Base-by-base conservation (phyloP, 2,329 filamentous ascomycete genomes). In the Aureobasidium sp. region DNA sequence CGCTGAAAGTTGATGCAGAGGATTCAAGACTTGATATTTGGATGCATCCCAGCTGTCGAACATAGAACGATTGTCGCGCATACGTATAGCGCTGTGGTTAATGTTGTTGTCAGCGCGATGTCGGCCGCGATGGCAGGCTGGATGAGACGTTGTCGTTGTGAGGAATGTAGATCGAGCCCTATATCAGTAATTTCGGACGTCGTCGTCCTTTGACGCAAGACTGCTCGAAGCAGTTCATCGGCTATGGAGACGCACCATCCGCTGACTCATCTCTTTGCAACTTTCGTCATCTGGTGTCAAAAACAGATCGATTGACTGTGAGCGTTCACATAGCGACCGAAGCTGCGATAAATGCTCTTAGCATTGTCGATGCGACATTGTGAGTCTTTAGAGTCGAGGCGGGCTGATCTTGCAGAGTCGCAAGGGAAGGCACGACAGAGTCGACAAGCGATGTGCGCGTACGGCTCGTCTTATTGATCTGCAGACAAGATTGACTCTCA, bases 381-480 rank as follows among this genome's bases (percentile, higher is more conserved):
- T 14, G 29, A 36, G 31, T 27, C 12, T 34, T 11, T 14, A 12
- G 27, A 45, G 53, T 45, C 53, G n/a, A 44, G 37, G 14, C n/a
- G 15, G 8, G 20, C n/a, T 36, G 31, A 12, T 36, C n/a, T 22
- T 25, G 31, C 11, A 7, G 31, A 27, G 15, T 37, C 11, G 29
- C n/a, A 22, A 34, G 14, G 31, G 4, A 56, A 44, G 52, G 25
- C n/a, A n/a, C 39, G 39, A 44, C 25, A 37, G 22, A 45, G 14
- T 14, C n/a, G 31, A 37, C n/a, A 6, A 47, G 17, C 20, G 29
- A 36, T 44, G 29, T 58, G 41, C 53, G 52, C 52, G 11, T 56
- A 5, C 12, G n/a, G 39, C 29, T 57, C 53, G 47, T 57, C 29
- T 57, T 57, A 37, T 59, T 59, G 56, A 59, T 59, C 56, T 48